phyloP scores from a whole-genome alignment of 495 filamentous ascomycete genomes.

The Penicillium mononematosum region DNA sequence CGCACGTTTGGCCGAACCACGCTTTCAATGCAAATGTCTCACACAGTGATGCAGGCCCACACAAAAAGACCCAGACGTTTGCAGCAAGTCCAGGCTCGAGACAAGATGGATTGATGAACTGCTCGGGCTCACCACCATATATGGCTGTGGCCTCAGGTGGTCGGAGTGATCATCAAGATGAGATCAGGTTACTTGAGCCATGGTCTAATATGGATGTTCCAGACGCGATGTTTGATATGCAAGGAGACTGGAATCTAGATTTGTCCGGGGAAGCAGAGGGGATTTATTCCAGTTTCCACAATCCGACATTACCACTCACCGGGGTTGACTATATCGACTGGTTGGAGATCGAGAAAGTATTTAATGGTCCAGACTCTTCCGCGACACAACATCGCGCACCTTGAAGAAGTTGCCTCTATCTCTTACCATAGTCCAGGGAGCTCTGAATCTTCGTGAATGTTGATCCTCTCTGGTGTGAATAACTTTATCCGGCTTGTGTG shows the following conservation, averaged over 20 bases:
- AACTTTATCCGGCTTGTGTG: not conserved
- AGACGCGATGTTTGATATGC: slow-evolving; percentile 18
- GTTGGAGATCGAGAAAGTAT: slow-evolving; percentile 27
- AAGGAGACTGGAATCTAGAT: slow-evolving; percentile 20
- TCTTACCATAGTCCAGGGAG: no score
- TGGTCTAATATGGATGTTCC: slow-evolving; percentile 12
- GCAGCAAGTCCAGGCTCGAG: not conserved
- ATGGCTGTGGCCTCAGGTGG: not conserved
- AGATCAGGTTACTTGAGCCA: slow-evolving; percentile 19
- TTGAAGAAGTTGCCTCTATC: no score
- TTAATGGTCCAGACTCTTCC: slow-evolving; percentile 10
- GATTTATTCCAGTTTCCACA: slow-evolving; percentile 25
- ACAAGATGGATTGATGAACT: not conserved
- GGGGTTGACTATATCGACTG: slow-evolving; percentile 26
- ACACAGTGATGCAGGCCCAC: not conserved
- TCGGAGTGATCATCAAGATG: slow-evolving; percentile 3
- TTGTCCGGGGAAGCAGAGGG: slow-evolving; percentile 22
- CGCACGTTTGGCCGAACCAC: slow-evolving; percentile 21
- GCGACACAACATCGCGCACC: no score
- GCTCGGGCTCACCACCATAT: not conserved
- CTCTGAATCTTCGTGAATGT: no score
- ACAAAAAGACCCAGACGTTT: not conserved
- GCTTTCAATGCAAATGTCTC: not conserved
- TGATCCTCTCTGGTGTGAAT: no score
- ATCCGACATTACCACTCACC: slow-evolving; percentile 23